Conservation (phyloP, 1,139 yeast genomes). For the Arxiozyma slooffiae region DNA sequence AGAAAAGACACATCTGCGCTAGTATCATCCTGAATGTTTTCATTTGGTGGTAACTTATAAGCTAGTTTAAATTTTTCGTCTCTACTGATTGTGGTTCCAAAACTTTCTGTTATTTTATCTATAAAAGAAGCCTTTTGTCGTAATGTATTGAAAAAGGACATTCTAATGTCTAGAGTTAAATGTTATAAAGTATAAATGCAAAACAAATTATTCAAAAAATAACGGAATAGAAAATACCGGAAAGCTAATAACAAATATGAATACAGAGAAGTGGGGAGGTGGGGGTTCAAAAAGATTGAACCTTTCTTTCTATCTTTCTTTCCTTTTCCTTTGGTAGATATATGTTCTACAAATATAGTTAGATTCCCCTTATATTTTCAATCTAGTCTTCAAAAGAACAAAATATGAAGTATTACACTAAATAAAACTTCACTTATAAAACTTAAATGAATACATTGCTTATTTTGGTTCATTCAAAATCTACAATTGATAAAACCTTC, state of each 20-base stretch:
- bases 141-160: conserved; percentile 45
- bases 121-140: conserved; percentile 43
- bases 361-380: not conserved
- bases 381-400: not conserved
- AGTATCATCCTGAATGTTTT: conserved; percentile 54
- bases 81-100: conserved; percentile 33
- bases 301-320: too few species aligned
- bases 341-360: not conserved
- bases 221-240: too few species aligned
- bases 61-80: conserved; percentile 63
- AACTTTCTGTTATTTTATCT: conserved; percentile 31
- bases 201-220: too few species aligned
- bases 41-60: conserved; percentile 62
- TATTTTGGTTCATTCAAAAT: not conserved
- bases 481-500: not conserved
- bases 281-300: too few species aligned
- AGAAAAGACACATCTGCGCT: conserved; percentile 60
- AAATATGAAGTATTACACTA: not conserved
- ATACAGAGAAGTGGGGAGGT: too few species aligned
- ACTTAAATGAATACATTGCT: too few species aligned
- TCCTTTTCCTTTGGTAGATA: not conserved
- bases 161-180: conserved; percentile 15
- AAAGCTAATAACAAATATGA: not conserved
- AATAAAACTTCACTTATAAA: not conserved
- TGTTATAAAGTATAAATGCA: not conserved